Evolutionary conservation across 768 basidiomycete genomes (phyloP).

Genomic region (Termitomyces sp.): DNA sequence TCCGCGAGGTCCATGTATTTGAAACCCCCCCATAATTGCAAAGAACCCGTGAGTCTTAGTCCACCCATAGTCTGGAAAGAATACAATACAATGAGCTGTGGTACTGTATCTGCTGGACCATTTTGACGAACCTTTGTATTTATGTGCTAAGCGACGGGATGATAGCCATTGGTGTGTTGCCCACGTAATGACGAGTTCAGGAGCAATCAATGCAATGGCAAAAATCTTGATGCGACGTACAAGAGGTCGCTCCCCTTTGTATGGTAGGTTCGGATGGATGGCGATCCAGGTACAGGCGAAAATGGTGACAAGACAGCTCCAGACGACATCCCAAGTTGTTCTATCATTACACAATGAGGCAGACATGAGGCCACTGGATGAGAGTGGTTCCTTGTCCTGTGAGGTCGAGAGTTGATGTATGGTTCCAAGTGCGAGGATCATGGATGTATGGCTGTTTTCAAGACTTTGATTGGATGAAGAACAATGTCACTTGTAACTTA

Average conservation of each 20-base stretch:
- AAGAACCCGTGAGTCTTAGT: conserved; percentile 23
- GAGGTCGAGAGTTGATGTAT: too few species aligned
- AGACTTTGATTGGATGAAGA: too few species aligned
- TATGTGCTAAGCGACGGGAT: conserved; percentile 13
- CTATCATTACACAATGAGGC: not conserved
- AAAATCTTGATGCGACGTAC: conserved; percentile 6
- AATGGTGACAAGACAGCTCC: conserved; percentile 20
- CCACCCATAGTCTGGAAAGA: conserved; percentile 15
- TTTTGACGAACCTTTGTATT: not conserved
- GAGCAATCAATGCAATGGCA: conserved; percentile 15
- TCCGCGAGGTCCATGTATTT: not conserved
- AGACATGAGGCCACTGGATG: too few species aligned
- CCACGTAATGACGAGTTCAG: conserved; percentile 18
- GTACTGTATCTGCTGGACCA: not conserved
- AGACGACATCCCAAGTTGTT: conserved; percentile 15
- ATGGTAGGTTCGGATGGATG: conserved; percentile 24
- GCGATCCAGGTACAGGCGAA: conserved; percentile 21
- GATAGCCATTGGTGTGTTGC: conserved; percentile 16
- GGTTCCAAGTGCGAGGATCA: too few species aligned
- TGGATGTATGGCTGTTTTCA: too few species aligned
- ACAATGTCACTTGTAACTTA: too few species aligned
- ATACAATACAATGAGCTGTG: too few species aligned
- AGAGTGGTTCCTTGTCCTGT: too few species aligned
- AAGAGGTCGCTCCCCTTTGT: not conserved
- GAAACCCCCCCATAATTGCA: conserved; percentile 24